Conservation (phyloP, 2,329 filamentous ascomycete genomes). For the Ambrosiella xylebori region DNA sequence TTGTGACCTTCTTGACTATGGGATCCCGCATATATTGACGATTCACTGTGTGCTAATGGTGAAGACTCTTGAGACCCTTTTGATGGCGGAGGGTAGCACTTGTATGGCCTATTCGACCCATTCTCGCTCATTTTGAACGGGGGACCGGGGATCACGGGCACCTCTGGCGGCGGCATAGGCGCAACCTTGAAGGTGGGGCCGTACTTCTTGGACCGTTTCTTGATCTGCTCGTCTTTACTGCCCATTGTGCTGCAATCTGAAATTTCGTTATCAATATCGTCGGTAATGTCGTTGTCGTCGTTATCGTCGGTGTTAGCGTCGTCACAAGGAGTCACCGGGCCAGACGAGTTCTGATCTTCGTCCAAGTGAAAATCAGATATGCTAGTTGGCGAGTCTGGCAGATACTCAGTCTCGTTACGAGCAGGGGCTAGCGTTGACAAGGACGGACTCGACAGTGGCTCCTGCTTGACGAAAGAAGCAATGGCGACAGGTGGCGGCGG, state of each 20-base stretch:
- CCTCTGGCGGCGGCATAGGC: constrained; percentile 11
- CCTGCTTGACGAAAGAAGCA: background rate
- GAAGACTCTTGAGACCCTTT: background rate
- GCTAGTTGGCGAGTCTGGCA: constrained; percentile 10
- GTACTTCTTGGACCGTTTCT: constrained; percentile 12
- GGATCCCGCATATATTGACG: background rate
- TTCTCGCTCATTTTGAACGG: constrained; percentile 14
- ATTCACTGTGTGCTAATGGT: background rate
- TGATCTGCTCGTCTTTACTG: constrained; percentile 8
- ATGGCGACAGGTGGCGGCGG: constrained; percentile 8
- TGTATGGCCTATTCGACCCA: constrained; percentile 12
- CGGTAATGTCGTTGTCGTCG: background rate
- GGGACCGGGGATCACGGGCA: constrained; percentile 10
- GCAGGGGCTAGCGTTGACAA: background rate
- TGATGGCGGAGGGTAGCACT: constrained; percentile 8
- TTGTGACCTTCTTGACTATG: background rate
- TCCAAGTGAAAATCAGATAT: constrained; percentile 8
- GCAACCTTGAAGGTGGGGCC: constrained; percentile 13
- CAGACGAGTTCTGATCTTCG: background rate
- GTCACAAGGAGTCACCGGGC: background rate
- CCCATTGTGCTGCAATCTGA: constrained; percentile 3
- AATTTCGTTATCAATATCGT: background rate
- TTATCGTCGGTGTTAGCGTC: background rate
- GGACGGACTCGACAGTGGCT: background rate
- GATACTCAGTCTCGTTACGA: background rate